Conservation (phyloP, 2,329 filamentous ascomycete genomes). For the Xylaria sp. region DNA sequence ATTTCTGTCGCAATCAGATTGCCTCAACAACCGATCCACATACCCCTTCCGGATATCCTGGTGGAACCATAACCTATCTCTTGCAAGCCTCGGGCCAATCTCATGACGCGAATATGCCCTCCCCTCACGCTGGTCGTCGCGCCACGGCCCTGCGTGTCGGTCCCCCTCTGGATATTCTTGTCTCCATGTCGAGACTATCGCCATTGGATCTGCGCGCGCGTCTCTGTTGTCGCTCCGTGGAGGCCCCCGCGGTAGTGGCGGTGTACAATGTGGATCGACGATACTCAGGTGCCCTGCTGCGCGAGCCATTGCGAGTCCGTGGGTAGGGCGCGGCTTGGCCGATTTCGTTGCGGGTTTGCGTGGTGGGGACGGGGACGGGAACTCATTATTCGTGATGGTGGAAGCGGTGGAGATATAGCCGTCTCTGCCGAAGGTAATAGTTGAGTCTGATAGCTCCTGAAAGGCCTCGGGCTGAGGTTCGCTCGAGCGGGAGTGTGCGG, state of each 20-base stretch:
- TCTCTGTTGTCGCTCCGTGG: not conserved
- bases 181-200: not conserved
- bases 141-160: not conserved
- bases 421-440: not conserved
- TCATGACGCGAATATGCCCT: not conserved
- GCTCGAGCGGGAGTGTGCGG: not conserved
- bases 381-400: not conserved
- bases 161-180: not conserved
- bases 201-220: no score
- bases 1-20: not conserved
- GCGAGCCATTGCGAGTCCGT: slow-evolving; percentile 8
- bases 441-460: not conserved
- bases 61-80: not conserved
- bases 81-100: no score
- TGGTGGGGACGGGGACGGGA: no score
- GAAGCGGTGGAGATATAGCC: not conserved
- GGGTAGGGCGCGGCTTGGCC: not conserved
- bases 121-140: not conserved
- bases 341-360: not conserved
- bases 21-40: not conserved
- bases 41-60: not conserved
- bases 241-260: not conserved
- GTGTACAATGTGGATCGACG: not conserved
- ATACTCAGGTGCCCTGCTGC: not conserved
- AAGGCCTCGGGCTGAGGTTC: not conserved